Evolutionary conservation across 805 yeast genomes (phyloP).

Genomic region (Debaryomyces prosopidis): DNA sequence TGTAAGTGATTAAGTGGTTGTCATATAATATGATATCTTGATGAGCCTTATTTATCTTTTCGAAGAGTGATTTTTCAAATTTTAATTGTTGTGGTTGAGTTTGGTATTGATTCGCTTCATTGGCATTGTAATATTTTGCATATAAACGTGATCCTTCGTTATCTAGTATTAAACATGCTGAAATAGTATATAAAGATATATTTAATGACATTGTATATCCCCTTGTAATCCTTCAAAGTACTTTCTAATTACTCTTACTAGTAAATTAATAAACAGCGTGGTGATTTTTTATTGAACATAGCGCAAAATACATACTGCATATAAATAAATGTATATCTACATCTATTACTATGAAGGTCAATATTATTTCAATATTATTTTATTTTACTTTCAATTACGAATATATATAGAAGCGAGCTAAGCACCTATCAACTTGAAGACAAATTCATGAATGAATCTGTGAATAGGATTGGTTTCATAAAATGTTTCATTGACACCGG

Average conservation of each 20-base stretch:
- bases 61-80: conserved; percentile 72
- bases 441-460: conserved; percentile 33
- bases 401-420: background rate
- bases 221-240: background rate
- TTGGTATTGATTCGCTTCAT: conserved; percentile 46
- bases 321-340: background rate
- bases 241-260: background rate
- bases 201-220: conserved; percentile 40
- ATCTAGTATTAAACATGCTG: conserved; percentile 80
- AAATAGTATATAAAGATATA: conserved; percentile 75
- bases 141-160: conserved; percentile 75
- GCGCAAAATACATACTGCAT: background rate
- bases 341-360: background rate
- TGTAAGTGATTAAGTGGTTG: conserved; percentile 79
- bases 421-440: conserved; percentile 24
- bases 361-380: conserved; percentile 1
- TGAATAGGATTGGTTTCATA: conserved; percentile 34
- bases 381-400: background rate
- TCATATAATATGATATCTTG: conserved; percentile 81
- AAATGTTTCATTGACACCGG: conserved; percentile 28
- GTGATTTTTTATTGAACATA: conserved; percentile 4
- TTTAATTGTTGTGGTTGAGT: conserved; percentile 64
- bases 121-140: conserved; percentile 80
- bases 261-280: conserved; percentile 6
- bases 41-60: conserved; percentile 77